Base-by-base conservation (phyloP, 164 flowering plant genomes). In the Buxus sempervirens region DNA sequence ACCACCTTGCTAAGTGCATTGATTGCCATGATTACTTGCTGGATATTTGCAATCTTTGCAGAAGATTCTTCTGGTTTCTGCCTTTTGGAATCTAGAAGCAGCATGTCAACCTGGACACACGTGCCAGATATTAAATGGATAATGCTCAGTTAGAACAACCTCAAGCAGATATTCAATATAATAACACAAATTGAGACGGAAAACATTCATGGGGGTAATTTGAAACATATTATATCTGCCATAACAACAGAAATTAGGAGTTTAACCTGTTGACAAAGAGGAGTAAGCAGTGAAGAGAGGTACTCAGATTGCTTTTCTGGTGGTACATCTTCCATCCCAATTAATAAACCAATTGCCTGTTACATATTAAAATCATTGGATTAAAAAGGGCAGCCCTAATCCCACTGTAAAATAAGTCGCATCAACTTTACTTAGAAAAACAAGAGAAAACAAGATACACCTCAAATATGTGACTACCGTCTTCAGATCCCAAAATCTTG, bases 381-480 rank as follows among this genome's bases (percentile, higher is more conserved):
- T 66, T 26, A 54, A 54, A 49, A 58, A 26, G n/a, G 23, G 42
- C 67, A 67, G 26, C 48, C 60, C 41, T 20, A 26, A 36, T 15
- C 14, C 25, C 41, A 18, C 62, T 21, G 19, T n/a, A 15, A 57
- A 19, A 41, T 45, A 25, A 56, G 4, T 21, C 38, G 7, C 59
- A 8, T 56, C 59, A 56, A 56, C 16, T 18, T 53, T 24, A 60
- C 15, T 32, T 19, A 25, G 27, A 65, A 41, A 7, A 25, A 38
- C 10, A 27, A 2, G 21, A 7, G 27, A 55, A 55, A 55, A 22
- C 56, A 55, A 78, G n/a, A 28, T 28, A 61, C 75, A 93, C 99
- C 96, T 96, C 99, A 85, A 93, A 96, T 62, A 93, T 93, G 83
- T 91, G 96, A 75, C 88, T 90, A 57, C 96, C 93, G 80, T 96